phyloP scores from a whole-genome alignment of 495 filamentous ascomycete genomes.

The Annulohypoxylon nitens region DNA sequence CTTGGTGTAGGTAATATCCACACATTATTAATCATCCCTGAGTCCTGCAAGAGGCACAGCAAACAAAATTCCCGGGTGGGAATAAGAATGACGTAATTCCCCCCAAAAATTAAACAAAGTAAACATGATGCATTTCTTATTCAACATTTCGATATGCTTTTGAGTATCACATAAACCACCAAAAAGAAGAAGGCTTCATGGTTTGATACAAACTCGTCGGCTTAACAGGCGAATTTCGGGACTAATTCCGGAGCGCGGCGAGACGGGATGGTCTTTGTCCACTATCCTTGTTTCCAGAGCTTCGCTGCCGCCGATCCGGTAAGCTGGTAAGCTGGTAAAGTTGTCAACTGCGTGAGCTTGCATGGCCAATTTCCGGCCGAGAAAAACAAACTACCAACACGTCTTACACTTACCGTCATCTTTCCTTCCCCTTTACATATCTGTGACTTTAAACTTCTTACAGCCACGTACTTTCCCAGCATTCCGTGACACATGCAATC shows the following conservation, averaged over 20 bases:
- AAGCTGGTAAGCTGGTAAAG: background rate
- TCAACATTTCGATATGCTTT: background rate
- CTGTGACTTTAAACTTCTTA: background rate
- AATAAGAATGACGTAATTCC: background rate
- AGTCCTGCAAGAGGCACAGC: slow-evolving; percentile 3
- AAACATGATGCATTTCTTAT: background rate
- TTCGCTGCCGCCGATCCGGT: slow-evolving; percentile 13
- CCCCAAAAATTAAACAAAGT: background rate
- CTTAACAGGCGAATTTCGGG: background rate
- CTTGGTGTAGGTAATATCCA: background rate
- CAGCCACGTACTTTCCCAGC: background rate
- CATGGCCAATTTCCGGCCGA: slow-evolving; percentile 26
- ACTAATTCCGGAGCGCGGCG: slow-evolving; percentile 2
- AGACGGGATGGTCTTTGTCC: slow-evolving; percentile 19
- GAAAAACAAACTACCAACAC: slow-evolving; percentile 3
- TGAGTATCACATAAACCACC: background rate
- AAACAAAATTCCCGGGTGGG: background rate
- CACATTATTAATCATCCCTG: background rate
- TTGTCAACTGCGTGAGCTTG: background rate
- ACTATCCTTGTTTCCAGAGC: slow-evolving; percentile 28
- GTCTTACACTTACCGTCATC: slow-evolving; percentile 4
- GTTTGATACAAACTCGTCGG: background rate
- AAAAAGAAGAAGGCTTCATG: background rate
- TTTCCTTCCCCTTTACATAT: slow-evolving; percentile 3
- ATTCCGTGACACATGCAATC: slow-evolving; percentile 17